Evolutionary conservation across 164 flowering plant genomes (phyloP), one percentile per base, ranked within the genome.

Genomic region (Annona squamosa): DNA sequence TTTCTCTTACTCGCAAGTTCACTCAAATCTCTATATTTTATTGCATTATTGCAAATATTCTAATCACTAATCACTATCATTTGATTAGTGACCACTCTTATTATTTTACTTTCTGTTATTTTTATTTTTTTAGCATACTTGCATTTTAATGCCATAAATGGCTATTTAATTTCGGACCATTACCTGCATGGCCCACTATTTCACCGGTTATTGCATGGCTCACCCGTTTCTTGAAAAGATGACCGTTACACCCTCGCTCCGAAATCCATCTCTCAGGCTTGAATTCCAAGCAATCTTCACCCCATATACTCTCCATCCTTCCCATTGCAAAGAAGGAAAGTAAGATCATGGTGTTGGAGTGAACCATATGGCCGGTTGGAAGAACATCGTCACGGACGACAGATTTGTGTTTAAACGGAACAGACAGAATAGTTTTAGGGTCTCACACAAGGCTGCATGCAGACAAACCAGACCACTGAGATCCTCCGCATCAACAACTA

Each of bases 241-340:
- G 37, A 1, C 37, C 37, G 37, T 26, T 26, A 26, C 37, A 26
- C 42, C 86, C 88, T 48, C 45, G 5, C 48, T 79, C 82, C 0
- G 77, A 46, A n/a, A 87, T 81, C 92, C 92, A 87, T 64, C 89
- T 81, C 79, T 87, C 87, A 0, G 92, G 88, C 72, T 57, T 70
- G 68, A 82, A 84, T 43, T 81, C 84, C 42, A 62, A 67, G 71
- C 81, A 84, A 57, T 84, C 85, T 43, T 82, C 57, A 2, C 86
- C 86, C 86, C 86, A 84, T 3, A 84, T 63, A 19, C 65, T 64
- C 56, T 80, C 77, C 85, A 82, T 79, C 71, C 85, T 79, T 26
- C 77, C 87, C 79, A 77, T 75, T 0, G 80, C 67, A 44, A 79
- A 85, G 5, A 77, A 67, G 1, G 81, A 76, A 2, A 81, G 10